Base-by-base conservation (phyloP, 441 rosid species). In the Corymbia citriodora region DNA sequence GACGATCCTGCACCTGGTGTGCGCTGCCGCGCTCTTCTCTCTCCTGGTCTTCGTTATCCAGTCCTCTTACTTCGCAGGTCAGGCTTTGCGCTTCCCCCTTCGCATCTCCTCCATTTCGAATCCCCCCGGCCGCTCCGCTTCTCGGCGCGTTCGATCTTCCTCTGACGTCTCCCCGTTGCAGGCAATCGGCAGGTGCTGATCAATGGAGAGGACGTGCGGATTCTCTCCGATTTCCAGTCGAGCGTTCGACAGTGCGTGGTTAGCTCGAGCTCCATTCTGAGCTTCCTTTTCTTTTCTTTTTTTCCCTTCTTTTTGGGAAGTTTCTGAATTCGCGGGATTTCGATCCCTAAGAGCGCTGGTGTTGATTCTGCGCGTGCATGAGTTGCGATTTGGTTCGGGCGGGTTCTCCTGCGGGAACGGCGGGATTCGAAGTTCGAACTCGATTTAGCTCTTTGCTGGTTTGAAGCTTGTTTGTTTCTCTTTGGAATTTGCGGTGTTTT, bases 231-330 rank as follows among this genome's bases (percentile, higher is more conserved):
- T 68, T 96, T 96, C 90, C 98, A 96, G 91, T 94, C 94, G 89
- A 88, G 88, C 87, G 92, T 96, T 89, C 94, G 95, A 88, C 98
- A 96, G 93, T 96, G 98, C 92, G 96, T 96, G 96, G 98, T 96
- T 53, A 89, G 97, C 90, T 11, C 72, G 87, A 54, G 87, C 68
- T 70, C 40, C 63, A 21, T 23, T 74, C 29, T 21, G 21, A 19
- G 83, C 61, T 36, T 57, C 40, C 23, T 65, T 27, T 10, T 57
- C 9, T 1, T 19, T 23, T 21, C 45, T 40, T 6, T 40, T 40
- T 40, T 40, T 40, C 5, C 45, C 45, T 6, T 9, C 9, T 21
- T 4, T 21, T 23, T 57, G 9, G 4, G 1, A 68, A 5, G 72
- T 33, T 40, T 33, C 88, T 45, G 63, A 10, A 72, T 88, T 68